Evolutionary conservation across 129 eudicot genomes (phyloP).

Genomic region (Heracleum sosnowskyi): DNA sequence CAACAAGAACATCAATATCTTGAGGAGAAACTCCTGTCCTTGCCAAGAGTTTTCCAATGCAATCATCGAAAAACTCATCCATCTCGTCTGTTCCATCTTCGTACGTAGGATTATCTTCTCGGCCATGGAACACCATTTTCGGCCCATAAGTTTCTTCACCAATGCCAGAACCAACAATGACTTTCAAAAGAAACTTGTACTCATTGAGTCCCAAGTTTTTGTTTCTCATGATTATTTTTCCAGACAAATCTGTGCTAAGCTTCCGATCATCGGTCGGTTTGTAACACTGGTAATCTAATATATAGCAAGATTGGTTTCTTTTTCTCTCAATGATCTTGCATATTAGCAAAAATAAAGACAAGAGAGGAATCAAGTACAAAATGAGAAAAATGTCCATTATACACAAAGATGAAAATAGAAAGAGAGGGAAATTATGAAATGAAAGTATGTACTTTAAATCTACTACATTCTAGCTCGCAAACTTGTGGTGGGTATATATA

Average conservation of each 20-base stretch:
- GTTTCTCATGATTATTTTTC: constrained; percentile 39
- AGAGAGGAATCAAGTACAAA: constrained; percentile 18
- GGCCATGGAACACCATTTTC: constrained; percentile 25
- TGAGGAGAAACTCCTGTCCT: constrained; percentile 39
- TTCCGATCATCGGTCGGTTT: constrained; percentile 29
- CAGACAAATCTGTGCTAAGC: constrained; percentile 37
- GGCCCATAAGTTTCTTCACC: constrained; percentile 54
- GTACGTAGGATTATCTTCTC: constrained; percentile 24
- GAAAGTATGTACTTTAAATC: background rate
- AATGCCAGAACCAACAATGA: constrained; percentile 46
- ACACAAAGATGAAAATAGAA: background rate
- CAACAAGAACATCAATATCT: constrained; percentile 62
- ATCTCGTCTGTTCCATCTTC: constrained; percentile 28
- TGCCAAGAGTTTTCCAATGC: constrained; percentile 38
- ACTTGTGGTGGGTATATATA: background rate
- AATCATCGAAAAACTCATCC: constrained; percentile 46
- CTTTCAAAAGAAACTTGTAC: constrained; percentile 40
- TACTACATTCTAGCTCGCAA: background rate
- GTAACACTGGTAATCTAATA: constrained; percentile 42
- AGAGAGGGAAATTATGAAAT: background rate
- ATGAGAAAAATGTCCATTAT: constrained; percentile 23
- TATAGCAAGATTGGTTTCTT: constrained; percentile 29
- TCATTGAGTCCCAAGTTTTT: constrained; percentile 41
- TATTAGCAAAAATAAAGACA: constrained; percentile 13
- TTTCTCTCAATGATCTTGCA: background rate